Conservation (phyloP, 2,329 filamentous ascomycete genomes). For the Pezizomycotina sp. region DNA sequence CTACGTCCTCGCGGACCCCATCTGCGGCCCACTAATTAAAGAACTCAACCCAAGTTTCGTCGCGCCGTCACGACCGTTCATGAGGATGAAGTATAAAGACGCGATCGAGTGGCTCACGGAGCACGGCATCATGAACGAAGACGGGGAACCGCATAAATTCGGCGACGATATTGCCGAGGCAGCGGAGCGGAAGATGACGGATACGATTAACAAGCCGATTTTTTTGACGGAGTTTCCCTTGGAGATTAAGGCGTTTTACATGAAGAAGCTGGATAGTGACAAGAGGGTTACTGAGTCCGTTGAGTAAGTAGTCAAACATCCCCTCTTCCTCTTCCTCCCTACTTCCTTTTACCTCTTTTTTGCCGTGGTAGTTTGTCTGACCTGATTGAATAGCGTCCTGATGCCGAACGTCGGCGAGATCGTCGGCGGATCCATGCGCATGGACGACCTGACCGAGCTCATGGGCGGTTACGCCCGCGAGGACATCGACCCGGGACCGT, state of each 20-base stretch:
- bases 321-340: neutral
- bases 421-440: slow-evolving; percentile 91
- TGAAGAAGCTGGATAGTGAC: slow-evolving; percentile 74
- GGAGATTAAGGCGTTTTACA: slow-evolving; percentile 98
- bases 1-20: slow-evolving; percentile 54
- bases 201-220: slow-evolving; percentile 87
- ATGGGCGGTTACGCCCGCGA: slow-evolving; percentile 76
- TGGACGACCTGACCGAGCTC: slow-evolving; percentile 77
- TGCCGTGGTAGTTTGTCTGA: slow-evolving; percentile 1
- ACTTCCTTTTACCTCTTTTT: neutral
- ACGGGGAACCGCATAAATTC: slow-evolving; percentile 74
- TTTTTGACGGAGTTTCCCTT: slow-evolving; percentile 94
- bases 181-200: slow-evolving; percentile 91
- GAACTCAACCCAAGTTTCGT: slow-evolving; percentile 83
- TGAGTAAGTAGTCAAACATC: slow-evolving; percentile 36
- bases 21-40: slow-evolving; percentile 56
- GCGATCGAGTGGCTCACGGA: slow-evolving; percentile 88
- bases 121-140: slow-evolving; percentile 83
- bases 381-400: slow-evolving; percentile 31
- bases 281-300: slow-evolving; percentile 79
- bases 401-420: slow-evolving; percentile 97
- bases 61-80: slow-evolving; percentile 67
- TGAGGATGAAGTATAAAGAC: slow-evolving; percentile 86
- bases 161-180: slow-evolving; percentile 97
- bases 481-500: slow-evolving; percentile 65